phyloP scores from a whole-genome alignment of 768 basidiomycete genomes.

The Kwoniella botswanensis region DNA sequence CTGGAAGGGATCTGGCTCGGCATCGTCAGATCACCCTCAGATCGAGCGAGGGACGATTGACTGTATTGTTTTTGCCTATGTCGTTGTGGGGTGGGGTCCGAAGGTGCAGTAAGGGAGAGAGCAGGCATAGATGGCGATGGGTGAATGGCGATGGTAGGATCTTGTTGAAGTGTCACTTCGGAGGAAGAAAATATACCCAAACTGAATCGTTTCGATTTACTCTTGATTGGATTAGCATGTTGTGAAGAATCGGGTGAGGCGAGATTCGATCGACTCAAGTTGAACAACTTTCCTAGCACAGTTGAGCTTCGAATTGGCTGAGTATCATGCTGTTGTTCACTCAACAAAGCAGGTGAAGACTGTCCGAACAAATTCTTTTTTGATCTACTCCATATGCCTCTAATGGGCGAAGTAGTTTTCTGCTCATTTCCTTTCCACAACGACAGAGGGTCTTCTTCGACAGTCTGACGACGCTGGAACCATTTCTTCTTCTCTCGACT shows the following conservation, averaged over 20 bases:
- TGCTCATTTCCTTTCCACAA: conserved; percentile 19
- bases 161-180: conserved; percentile 3
- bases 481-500: conserved; percentile 7
- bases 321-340: not conserved
- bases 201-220: conserved; percentile 12
- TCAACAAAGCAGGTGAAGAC: conserved; percentile 11
- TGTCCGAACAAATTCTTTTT: conserved; percentile 18
- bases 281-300: conserved; percentile 14
- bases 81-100: not conserved
- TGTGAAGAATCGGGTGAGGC: conserved; percentile 5
- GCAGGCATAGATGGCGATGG: conserved; percentile 20
- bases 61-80: conserved; percentile 8
- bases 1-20: not conserved
- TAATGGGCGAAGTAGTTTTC: conserved; percentile 8
- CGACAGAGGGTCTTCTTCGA: conserved; percentile 19
- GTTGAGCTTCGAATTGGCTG: not conserved
- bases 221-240: conserved; percentile 3
- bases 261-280: conserved; percentile 15
- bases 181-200: conserved; percentile 4
- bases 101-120: not conserved
- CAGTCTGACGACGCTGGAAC: conserved; percentile 2
- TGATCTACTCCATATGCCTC: conserved; percentile 23
- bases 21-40: conserved; percentile 1
- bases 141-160: not conserved
- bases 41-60: conserved; percentile 11